Conservation (phyloP, 1,284 basidiomycete species). For the Austropuccinia psidii region DNA sequence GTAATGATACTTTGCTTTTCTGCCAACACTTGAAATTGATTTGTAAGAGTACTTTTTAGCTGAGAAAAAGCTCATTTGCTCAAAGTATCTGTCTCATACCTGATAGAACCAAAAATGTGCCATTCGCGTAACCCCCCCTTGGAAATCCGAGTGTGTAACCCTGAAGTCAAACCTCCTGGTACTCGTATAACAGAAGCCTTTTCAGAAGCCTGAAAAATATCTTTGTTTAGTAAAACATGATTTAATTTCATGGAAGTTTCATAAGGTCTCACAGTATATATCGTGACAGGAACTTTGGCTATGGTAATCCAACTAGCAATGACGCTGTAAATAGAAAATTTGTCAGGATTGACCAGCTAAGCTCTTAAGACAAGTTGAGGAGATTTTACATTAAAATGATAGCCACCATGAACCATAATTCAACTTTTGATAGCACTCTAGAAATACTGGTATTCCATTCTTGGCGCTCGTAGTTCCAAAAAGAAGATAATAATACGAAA, state of each 20-base stretch:
- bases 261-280: conserved; percentile 12
- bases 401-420: conserved; percentile 18
- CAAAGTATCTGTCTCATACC: neutral
- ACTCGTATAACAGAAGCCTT: conserved; percentile 23
- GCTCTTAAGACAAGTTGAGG: neutral
- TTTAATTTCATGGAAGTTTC: neutral
- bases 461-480: conserved; percentile 6
- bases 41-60: neutral
- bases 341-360: neutral
- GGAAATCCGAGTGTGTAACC: conserved; percentile 33
- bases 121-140: conserved; percentile 30
- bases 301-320: conserved; percentile 15
- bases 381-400: conserved; percentile 16
- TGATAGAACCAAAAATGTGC: conserved; percentile 36
- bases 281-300: conserved; percentile 15
- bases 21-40: conserved; percentile 55
- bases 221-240: neutral
- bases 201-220: neutral
- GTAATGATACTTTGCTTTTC: conserved; percentile 63
- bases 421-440: neutral
- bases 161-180: conserved; percentile 34
- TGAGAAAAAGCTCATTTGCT: neutral
- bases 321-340: neutral
- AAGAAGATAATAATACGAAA: neutral
- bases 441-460: neutral